Evolutionary conservation across 192 early-diverging fungal genomes (phyloP), one percentile per base, ranked within the genome.

Genomic region (Podila epigama): DNA sequence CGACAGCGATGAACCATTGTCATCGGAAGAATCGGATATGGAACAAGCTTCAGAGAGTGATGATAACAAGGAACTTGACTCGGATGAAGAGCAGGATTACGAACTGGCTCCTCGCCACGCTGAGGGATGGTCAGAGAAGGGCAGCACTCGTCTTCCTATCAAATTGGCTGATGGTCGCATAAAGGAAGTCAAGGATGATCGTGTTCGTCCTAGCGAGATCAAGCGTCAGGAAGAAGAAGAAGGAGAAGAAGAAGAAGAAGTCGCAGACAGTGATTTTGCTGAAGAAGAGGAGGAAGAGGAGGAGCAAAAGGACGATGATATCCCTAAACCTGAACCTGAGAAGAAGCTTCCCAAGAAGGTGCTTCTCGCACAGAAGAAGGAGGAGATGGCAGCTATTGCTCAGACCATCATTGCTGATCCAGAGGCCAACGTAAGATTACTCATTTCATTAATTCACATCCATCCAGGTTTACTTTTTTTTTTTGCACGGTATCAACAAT

Each of bases 341-440:
- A 81, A 65, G 34, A 80, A 63, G 31, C 44, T 88, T 66, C 69
- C 83, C 35, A 87, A 86, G 60, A 89, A 92, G 69, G 60, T 86
- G 63, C 81, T 86, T 20, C 69, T 89, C 39, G 61, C 88, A 13
- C 69, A 82, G 37, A 91, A 88, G 72, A 92, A 92, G 70, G 94
- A 94, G 80, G 82, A 89, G 68, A 83, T 98, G 56, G 97, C 95
- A 8, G 69, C 80, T n/a, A 75, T 93, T 22, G 93, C 97, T 4
- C 87, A 93, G 31, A 62, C 69, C 18, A 82, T 97, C 25, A 89
- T 95, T 62, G 92, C 94, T 63, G 84, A 94, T 61, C 95, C 95
- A 5, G 96, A 97, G 69, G 84, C 81, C 25, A 85, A 91, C 36
- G 85, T 92, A 55, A 35, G 78, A 60, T 53, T 63, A 3, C 27